Percentiles rank a stretch among this genome's conserved stretches.
These are phyloP conservation scores for Cerrena zonata DNA, from an alignment of 1,284 basidiomycete genomes.

Conservation along the genomic window DNA sequence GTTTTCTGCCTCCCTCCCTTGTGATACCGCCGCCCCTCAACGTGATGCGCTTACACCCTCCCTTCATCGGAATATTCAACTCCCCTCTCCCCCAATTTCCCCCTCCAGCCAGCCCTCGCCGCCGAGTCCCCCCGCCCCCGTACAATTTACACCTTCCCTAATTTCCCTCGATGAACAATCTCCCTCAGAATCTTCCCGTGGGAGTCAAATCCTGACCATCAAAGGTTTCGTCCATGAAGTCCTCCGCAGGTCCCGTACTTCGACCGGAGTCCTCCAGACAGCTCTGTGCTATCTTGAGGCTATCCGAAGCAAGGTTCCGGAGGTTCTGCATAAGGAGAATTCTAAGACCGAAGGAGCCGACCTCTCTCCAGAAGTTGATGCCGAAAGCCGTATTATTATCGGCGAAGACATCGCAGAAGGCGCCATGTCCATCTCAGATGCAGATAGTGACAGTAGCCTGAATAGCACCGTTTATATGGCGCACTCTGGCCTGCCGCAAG, in stretches of 20 bases:
- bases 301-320: constrained; percentile 58
- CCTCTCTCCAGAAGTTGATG: constrained; percentile 29
- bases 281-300: constrained; percentile 76
- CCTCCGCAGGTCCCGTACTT: constrained; percentile 67
- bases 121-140: constrained; percentile 18
- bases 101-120: constrained; percentile 35
- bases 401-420: constrained; percentile 13
- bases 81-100: constrained; percentile 45
- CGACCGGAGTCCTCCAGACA: constrained; percentile 68
- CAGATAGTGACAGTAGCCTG: background rate
- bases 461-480: background rate
- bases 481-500: no score
- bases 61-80: constrained; percentile 34
- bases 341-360: constrained; percentile 29
- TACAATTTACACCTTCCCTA: constrained; percentile 15
- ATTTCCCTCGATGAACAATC: constrained; percentile 14
- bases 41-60: constrained; percentile 14
- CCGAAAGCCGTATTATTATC: constrained; percentile 40
- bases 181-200: constrained; percentile 15
- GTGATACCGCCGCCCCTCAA: constrained; percentile 16
- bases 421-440: background rate
- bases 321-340: constrained; percentile 48
- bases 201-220: constrained; percentile 47
- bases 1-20: constrained; percentile 17
- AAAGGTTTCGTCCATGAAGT: constrained; percentile 74